Base-by-base conservation (phyloP, 2,329 filamentous ascomycete species). In the Purpureocillium takamizusanense region DNA sequence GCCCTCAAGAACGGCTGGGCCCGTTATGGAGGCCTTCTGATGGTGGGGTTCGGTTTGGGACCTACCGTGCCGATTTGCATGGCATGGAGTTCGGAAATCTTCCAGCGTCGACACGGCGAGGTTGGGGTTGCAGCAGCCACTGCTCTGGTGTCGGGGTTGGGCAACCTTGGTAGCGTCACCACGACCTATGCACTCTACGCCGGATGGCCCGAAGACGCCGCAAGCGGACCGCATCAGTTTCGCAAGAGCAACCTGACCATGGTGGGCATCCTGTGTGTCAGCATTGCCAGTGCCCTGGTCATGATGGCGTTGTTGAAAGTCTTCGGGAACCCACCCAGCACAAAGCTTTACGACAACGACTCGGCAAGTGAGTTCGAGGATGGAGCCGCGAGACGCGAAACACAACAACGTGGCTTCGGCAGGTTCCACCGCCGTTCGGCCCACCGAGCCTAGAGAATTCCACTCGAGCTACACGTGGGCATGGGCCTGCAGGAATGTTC, bases 11-110 rank as follows among this genome's bases (percentile, higher is more conserved):
- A 80, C 49, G 78, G 81, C 29, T 95, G 87, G 86, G 81, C 85
- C 2, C 78, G 87, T 31, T 95, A 95, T 55, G 86, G 84, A 35
- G 88, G 88, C 4, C 75, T 95, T n/a, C 66, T 95, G 36, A 81
- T 95, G 63, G 83, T 95, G 28, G 88, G 88, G 4, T 94, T 94
- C 52, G 88, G 88, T 0, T 78, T 95, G 2, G 88, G 88, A 1
- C 88, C 88, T 4, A 94, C 88, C 0, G 87, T 94, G 1, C 88
- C 88, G 10, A 90, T 90, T 53, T 90, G 85, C 59, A 95, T 95
- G 88, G 83, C 87, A 28, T 94, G 88, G 88, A 87, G 85, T 25
- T 86, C 80, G 45, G 85, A 94, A 61, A 83, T 94, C 53, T 95
- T 95, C 67, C 87, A 94, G 63, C 75, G 76, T 25, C 82, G 88